phyloP scores from a whole-genome alignment of 129 eudicot genomes.

The Oenanthe sinensis region DNA sequence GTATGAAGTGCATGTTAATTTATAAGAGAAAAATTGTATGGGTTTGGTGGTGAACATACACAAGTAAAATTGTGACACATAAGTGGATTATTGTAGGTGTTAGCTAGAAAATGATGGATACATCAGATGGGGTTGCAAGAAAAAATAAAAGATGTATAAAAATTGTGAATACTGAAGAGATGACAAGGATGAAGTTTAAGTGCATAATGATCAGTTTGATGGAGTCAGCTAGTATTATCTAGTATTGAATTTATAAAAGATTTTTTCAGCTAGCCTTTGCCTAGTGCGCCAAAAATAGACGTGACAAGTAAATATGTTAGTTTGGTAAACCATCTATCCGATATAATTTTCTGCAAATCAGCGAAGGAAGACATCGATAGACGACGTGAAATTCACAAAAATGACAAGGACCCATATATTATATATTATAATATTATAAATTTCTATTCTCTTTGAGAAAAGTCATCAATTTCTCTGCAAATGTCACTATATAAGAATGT shows the following conservation, averaged over 20 bases:
- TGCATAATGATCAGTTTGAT: neutral
- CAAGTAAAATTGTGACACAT: neutral
- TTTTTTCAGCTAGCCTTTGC: neutral
- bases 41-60: neutral
- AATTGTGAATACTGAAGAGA: neutral
- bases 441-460: neutral
- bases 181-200: neutral
- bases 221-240: neutral
- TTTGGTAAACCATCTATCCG: too few species aligned
- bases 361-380: too few species aligned
- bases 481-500: neutral
- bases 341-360: too few species aligned
- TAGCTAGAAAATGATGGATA: neutral
- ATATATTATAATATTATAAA: too few species aligned
- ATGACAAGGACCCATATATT: too few species aligned
- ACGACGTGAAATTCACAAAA: too few species aligned
- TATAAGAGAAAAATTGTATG: neutral
- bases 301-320: neutral
- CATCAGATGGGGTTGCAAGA: neutral
- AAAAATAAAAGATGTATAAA: neutral
- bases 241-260: neutral
- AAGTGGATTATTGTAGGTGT: neutral
- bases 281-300: neutral
- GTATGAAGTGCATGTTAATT: conserved; percentile 1
- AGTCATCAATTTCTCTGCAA: neutral